Evolutionary conservation across 1,139 yeast species (phyloP).

Genomic region (Sugiyamaella sp.): DNA sequence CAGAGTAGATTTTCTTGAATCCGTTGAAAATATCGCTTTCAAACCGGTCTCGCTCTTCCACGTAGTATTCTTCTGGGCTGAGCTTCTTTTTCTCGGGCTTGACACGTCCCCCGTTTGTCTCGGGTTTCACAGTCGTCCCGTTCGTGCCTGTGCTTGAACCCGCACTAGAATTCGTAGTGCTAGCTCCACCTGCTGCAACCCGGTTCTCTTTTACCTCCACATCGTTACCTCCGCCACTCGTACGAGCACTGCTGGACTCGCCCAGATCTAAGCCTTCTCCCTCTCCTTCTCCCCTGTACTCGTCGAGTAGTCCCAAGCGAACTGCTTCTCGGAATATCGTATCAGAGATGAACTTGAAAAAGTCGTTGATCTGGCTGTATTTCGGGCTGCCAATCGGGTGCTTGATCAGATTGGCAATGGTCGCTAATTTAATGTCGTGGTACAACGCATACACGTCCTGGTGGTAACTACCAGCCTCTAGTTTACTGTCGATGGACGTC

Average conservation of each 20-base stretch:
- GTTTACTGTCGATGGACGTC: constrained; percentile 24
- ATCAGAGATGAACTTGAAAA: constrained; percentile 72
- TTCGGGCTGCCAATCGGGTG: constrained; percentile 57
- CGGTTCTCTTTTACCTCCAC: constrained; percentile 29
- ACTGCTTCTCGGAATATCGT: constrained; percentile 71
- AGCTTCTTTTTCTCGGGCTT: background rate
- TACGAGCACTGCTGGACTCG: constrained; percentile 27
- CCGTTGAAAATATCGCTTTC: constrained; percentile 53
- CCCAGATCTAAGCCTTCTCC: constrained; percentile 22
- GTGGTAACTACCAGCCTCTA: constrained; percentile 22
- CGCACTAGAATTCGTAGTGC: too few relatives aligned
- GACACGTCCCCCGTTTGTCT: constrained; percentile 4
- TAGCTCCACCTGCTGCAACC: background rate
- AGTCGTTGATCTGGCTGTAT: constrained; percentile 64
- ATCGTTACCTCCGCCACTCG: constrained; percentile 22
- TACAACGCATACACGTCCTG: constrained; percentile 45
- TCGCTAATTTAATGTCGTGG: constrained; percentile 73
- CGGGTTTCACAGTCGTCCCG: background rate
- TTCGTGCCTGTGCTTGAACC: too few relatives aligned
- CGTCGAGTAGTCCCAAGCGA: constrained; percentile 47
- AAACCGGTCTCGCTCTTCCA: constrained; percentile 27
- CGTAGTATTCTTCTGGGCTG: constrained; percentile 5
- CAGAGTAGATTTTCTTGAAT: constrained; percentile 65
- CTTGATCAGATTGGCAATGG: constrained; percentile 53
- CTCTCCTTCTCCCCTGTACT: constrained; percentile 27